Percentiles rank a stretch among this genome's conserved stretches.
phyloP scores from a whole-genome alignment of 805 yeast genomes.

The Barnettozyma siamensis region DNA sequence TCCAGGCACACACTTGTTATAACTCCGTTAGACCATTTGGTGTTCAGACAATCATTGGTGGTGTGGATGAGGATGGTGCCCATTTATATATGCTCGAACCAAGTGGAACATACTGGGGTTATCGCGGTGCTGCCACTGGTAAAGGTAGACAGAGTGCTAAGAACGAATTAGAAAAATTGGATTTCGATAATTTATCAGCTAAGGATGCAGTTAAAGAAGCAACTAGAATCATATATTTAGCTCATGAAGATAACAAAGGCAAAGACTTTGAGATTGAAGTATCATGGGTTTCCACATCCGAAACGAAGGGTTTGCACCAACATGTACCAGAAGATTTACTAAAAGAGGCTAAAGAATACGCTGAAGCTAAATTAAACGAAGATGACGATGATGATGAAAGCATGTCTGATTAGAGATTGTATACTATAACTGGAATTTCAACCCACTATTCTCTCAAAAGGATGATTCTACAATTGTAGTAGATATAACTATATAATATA shows the following conservation, averaged over 20 bases:
- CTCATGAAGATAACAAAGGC: slow-evolving; percentile 97
- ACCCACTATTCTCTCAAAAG: too few relatives aligned
- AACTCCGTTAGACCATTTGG: slow-evolving; percentile 98
- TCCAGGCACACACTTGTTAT: slow-evolving; percentile 92
- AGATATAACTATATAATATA: too few relatives aligned
- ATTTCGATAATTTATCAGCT: slow-evolving; percentile 60
- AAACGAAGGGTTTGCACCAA: slow-evolving; percentile 76
- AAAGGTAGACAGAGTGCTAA: slow-evolving; percentile 98
- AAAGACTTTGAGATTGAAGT: slow-evolving; percentile 94
- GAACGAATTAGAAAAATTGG: slow-evolving; percentile 86
- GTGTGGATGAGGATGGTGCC: slow-evolving; percentile 84
- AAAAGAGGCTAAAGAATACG: slow-evolving; percentile 77
- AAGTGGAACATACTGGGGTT: slow-evolving; percentile 97
- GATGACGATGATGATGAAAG: slow-evolving; percentile 55
- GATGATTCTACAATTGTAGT: too few relatives aligned
- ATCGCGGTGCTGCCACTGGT: slow-evolving; percentile 95
- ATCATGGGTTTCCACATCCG: slow-evolving; percentile 76
- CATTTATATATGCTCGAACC: slow-evolving; percentile 97
- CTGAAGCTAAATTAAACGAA: slow-evolving; percentile 79
- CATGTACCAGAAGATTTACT: slow-evolving; percentile 74
- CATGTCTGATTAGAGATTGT: slow-evolving; percentile 26
- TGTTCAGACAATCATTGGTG: slow-evolving; percentile 86
- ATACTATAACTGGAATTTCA: too few relatives aligned
- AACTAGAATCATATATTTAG: slow-evolving; percentile 85
- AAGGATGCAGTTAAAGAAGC: slow-evolving; percentile 89